Conservation (phyloP, 2,329 filamentous ascomycete species). For the Anthostomella pinea region DNA sequence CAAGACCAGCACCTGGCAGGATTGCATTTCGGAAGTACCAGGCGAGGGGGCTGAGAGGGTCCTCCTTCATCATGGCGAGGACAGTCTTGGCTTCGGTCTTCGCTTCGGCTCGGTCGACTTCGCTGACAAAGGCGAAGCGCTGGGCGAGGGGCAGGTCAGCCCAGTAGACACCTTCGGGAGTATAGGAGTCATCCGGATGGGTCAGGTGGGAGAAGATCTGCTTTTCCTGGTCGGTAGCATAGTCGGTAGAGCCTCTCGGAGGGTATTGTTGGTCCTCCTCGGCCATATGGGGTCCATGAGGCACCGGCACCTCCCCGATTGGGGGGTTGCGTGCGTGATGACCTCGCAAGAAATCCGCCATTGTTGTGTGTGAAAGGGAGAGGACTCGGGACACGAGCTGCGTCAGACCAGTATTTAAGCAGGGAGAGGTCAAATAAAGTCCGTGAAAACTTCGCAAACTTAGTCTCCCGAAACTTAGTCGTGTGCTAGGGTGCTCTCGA, state of each 20-base stretch:
- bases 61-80: constrained; percentile 78
- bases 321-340: constrained; percentile 40
- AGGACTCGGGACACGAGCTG: neutral
- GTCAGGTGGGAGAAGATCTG: constrained; percentile 75
- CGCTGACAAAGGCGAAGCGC: constrained; percentile 71
- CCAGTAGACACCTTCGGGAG: constrained; percentile 83
- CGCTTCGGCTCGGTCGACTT: constrained; percentile 69
- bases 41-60: constrained; percentile 77
- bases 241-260: constrained; percentile 32
- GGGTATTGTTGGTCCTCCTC: constrained; percentile 48
- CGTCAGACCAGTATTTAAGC: too few relatives aligned
- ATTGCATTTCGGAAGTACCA: constrained; percentile 92
- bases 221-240: constrained; percentile 48
- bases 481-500: too few relatives aligned
- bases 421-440: too few relatives aligned
- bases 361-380: constrained; percentile 13
- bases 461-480: too few relatives aligned
- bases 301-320: constrained; percentile 54
- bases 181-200: constrained; percentile 86
- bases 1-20: constrained; percentile 85
- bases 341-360: constrained; percentile 38
- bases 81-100: constrained; percentile 64
- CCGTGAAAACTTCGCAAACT: too few relatives aligned
- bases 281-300: constrained; percentile 50
- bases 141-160: constrained; percentile 74